Evolutionary conservation across 1,284 basidiomycete species (phyloP), one percentile per base, ranked within the genome.

Genomic region (Entoloma clypeatum): DNA sequence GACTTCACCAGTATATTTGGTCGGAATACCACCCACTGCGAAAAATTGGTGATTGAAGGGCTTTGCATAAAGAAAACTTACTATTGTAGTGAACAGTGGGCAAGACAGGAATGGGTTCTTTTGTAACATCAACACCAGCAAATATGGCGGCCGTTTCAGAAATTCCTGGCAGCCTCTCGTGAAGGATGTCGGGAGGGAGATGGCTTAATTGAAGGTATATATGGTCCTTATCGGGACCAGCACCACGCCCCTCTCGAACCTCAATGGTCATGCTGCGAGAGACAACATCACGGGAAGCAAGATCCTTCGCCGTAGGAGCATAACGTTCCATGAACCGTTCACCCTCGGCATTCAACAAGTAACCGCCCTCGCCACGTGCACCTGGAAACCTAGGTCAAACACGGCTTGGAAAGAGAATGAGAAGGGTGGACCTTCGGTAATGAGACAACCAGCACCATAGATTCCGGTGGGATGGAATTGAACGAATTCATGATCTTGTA

Each of bases 301-400:
- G 81, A 75, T 99, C 96, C 77, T 99, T 99, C 52, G 96, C 96
- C 38, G 95, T 98, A 13, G 96, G 96, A 1, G 96, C 96, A 65
- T 98, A 96, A 67, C 95, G 91, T 70, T 99, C 95, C 96, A 99
- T 99, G 77, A 99, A 99, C 50, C 96, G 90, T 70, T 99, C 96
- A 65, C 96, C 96, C 74, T 98, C 89, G 7, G 92, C 92, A 75
- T 99, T 99, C 64, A 99, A 75, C 53, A 99, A 76, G 71, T 99
- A 99, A 55, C 96, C 96, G 72, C 96, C 96, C 70, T 99, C 96
- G 63, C 96, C 96, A 68, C 96, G 92, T 54, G 95, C 97, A 55
- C 94, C 94, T 92, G 40, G n/a, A 28, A 25, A 14, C 19, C 13
- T 21, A n/a, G 33, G 11, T 46, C 19, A 36, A 23, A 32, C 36